Conservation (phyloP, 2,329 filamentous ascomycete genomes). For the Hysterium pulicare region DNA sequence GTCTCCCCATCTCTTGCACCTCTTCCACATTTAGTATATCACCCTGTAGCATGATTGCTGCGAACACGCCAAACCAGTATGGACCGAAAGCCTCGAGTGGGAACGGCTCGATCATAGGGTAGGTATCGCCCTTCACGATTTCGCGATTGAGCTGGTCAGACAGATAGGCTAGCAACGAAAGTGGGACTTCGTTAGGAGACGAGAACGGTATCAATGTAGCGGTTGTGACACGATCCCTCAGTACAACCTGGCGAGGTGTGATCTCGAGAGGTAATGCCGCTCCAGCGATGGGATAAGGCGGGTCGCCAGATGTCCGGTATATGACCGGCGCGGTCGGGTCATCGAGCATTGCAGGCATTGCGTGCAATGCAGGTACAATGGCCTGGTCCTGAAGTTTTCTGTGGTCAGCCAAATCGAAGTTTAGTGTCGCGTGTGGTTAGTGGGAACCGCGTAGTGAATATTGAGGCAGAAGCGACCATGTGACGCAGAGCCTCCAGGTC, state of each 20-base stretch:
- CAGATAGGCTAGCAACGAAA: constrained; percentile 70
- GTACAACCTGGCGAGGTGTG: constrained; percentile 70
- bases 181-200: constrained; percentile 72
- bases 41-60: constrained; percentile 80
- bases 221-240: constrained; percentile 78
- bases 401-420: no score
- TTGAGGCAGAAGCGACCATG: no score
- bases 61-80: constrained; percentile 92
- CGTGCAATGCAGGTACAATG: no score
- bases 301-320: constrained; percentile 64
- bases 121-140: constrained; percentile 88
- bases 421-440: no score
- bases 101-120: constrained; percentile 79
- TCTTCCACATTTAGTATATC: constrained; percentile 58
- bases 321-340: constrained; percentile 70
- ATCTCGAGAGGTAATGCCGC: constrained; percentile 67
- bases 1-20: constrained; percentile 43
- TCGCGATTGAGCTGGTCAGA: constrained; percentile 83
- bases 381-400: no score
- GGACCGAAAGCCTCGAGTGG: constrained; percentile 69
- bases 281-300: constrained; percentile 61
- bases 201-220: constrained; percentile 82
- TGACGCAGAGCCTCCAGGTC: no score
- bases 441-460: no score
- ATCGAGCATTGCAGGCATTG: constrained; percentile 76